These are phyloP conservation scores for Cadophora luteo-olivacea DNA, from an alignment of 2,329 filamentous ascomycete genomes.

Conservation along the genomic window DNA sequence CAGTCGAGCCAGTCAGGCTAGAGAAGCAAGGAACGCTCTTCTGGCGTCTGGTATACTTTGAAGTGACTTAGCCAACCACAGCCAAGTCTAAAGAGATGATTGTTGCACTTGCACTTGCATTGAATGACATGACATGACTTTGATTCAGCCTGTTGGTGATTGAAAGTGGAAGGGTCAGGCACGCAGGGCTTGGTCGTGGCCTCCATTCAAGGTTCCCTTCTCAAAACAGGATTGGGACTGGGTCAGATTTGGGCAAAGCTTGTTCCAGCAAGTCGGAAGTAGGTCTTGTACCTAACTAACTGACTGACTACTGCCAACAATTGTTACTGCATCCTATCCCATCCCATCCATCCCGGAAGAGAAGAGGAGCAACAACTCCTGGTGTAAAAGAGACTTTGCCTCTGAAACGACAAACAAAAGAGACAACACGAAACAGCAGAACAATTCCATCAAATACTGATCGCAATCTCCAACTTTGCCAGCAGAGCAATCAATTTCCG, in stretches of 20 bases:
- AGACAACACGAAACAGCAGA: background rate
- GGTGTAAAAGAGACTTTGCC: background rate
- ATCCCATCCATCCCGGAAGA: too few relatives aligned
- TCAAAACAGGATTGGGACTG: slow-evolving; percentile 16
- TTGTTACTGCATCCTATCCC: background rate
- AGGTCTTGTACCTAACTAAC: too few relatives aligned
- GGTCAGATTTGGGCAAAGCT: slow-evolving; percentile 1
- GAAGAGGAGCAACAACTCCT: background rate
- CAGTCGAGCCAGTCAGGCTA: background rate
- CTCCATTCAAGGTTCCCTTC: too few relatives aligned
- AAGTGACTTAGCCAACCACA: slow-evolving; percentile 13
- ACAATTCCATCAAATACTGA: slow-evolving; percentile 12
- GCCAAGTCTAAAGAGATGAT: background rate
- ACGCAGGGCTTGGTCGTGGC: background rate
- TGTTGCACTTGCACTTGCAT: too few relatives aligned
- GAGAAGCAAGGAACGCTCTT: slow-evolving; percentile 13
- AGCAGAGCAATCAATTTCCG: background rate
- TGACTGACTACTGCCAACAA: background rate
- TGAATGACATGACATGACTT: slow-evolving; percentile 12
- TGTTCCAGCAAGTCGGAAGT: background rate
- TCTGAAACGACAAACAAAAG: background rate
- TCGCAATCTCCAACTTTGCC: slow-evolving; percentile 9
- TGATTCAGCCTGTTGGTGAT: slow-evolving; percentile 1
- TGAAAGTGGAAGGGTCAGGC: background rate
- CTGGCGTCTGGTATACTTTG: background rate